Evolutionary conservation across 805 yeast genomes (phyloP).

Genomic region (Tetrapisispora arboricola): DNA sequence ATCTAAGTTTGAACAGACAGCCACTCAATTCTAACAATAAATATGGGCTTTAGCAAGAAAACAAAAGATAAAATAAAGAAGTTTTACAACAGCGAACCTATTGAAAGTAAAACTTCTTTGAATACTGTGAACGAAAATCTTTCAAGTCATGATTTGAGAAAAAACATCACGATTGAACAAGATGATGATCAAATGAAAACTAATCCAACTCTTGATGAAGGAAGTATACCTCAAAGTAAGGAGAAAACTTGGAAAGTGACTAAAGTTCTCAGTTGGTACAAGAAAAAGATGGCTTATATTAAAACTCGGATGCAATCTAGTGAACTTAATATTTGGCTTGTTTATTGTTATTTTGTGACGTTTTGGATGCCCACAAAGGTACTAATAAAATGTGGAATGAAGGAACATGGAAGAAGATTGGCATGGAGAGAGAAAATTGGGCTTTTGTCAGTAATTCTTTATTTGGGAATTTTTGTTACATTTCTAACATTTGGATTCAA

Average conservation of each 20-base stretch:
- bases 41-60: too few species aligned
- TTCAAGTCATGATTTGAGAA: too few species aligned
- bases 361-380: constrained; percentile 82
- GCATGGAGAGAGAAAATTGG: constrained; percentile 98
- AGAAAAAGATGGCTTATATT: not conserved
- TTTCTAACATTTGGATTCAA: constrained; percentile 87
- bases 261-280: not conserved
- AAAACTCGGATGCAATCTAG: not conserved
- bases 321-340: constrained; percentile 46
- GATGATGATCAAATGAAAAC: too few species aligned
- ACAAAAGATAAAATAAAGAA: too few species aligned
- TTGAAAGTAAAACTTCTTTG: too few species aligned
- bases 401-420: constrained; percentile 68
- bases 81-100: too few species aligned
- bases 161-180: too few species aligned
- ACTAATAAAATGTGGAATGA: constrained; percentile 56
- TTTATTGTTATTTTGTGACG: constrained; percentile 70
- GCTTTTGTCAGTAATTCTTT: constrained; percentile 60
- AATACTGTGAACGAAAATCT: too few species aligned
- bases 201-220: too few species aligned
- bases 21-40: too few species aligned
- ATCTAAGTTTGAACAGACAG: too few species aligned
- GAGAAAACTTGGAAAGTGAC: not conserved
- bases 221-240: too few species aligned
- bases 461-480: constrained; percentile 69